phyloP scores from a whole-genome alignment of 2,329 filamentous ascomycete species.

The Penicillium sp. region DNA sequence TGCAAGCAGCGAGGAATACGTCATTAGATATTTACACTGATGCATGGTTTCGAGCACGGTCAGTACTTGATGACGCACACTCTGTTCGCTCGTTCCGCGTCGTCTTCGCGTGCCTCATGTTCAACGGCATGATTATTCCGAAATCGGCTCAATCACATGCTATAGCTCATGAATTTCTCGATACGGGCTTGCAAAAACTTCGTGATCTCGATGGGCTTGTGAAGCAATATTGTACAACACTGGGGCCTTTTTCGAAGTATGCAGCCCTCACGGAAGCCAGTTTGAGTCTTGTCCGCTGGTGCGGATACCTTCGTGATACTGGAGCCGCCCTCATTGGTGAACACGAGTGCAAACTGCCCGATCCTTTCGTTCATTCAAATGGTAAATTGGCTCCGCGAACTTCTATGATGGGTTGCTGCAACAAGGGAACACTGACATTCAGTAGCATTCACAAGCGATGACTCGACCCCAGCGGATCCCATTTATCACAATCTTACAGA shows the following conservation, averaged over 20 bases:
- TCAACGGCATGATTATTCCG: slow-evolving; percentile 22
- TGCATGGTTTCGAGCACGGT: slow-evolving; percentile 17
- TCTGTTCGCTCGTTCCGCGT: slow-evolving; percentile 21
- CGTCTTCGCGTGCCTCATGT: slow-evolving; percentile 21
- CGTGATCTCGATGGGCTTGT: slow-evolving; percentile 14
- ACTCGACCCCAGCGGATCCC: neutral
- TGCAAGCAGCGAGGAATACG: neutral
- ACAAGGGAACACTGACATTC: neutral
- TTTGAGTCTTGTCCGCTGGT: slow-evolving; percentile 21
- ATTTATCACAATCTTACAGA: neutral
- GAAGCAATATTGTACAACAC: slow-evolving; percentile 14
- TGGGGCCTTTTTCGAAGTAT: slow-evolving; percentile 21
- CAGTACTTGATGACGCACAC: slow-evolving; percentile 4
- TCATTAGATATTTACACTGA: slow-evolving; percentile 13
- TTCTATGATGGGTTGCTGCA: neutral
- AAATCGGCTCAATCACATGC: neutral
- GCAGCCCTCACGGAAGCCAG: slow-evolving; percentile 18
- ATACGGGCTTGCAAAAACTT: slow-evolving; percentile 15
- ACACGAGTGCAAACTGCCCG: slow-evolving; percentile 16
- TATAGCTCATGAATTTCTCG: slow-evolving; percentile 15
- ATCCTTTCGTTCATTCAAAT: neutral
- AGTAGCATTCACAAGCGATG: neutral
- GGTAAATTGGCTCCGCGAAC: neutral
- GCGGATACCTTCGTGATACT: slow-evolving; percentile 25
- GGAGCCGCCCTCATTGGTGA: slow-evolving; percentile 20